These are phyloP conservation scores for Pholiota microspora DNA, from an alignment of 768 basidiomycete genomes.

Conservation along the genomic window DNA sequence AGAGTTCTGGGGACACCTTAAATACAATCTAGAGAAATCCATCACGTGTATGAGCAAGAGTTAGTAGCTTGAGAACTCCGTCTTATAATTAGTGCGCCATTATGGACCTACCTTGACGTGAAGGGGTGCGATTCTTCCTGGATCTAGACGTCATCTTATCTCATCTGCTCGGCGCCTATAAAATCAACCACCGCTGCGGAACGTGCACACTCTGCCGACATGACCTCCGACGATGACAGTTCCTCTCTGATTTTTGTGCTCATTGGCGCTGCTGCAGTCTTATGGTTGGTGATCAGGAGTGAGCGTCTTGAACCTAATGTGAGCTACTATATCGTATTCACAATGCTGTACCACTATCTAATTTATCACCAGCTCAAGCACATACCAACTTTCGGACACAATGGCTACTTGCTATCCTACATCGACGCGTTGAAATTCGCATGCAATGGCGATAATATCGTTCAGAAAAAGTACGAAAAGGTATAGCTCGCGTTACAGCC, in stretches of 20 bases:
- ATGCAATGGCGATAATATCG: slow-evolving; percentile 5
- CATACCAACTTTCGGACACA: slow-evolving; percentile 24
- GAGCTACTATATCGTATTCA: too few relatives aligned
- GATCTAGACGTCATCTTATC: slow-evolving; percentile 12
- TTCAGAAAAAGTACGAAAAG: slow-evolving; percentile 22
- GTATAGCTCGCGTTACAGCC: slow-evolving; percentile 13
- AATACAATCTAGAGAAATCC: slow-evolving; percentile 9
- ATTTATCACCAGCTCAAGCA: slow-evolving; percentile 20
- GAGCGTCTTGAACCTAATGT: background rate
- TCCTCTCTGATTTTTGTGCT: slow-evolving; percentile 8
- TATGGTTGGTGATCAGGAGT: background rate
- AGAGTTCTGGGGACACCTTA: slow-evolving; percentile 4
- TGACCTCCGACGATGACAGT: slow-evolving; percentile 4
- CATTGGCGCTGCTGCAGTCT: background rate
- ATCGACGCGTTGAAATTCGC: slow-evolving; percentile 21
- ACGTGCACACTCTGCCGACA: background rate
- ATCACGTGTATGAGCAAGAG: slow-evolving; percentile 15
- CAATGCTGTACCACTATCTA: too few relatives aligned
- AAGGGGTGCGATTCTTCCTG: background rate
- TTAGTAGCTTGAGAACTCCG: background rate
- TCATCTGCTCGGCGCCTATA: slow-evolving; percentile 7
- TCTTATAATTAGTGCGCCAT: background rate
- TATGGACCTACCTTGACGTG: background rate
- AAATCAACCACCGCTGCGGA: background rate
- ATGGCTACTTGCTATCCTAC: slow-evolving; percentile 19